Conservation (phyloP, 2,329 filamentous ascomycete genomes). For the Aspergillus neoniger region DNA sequence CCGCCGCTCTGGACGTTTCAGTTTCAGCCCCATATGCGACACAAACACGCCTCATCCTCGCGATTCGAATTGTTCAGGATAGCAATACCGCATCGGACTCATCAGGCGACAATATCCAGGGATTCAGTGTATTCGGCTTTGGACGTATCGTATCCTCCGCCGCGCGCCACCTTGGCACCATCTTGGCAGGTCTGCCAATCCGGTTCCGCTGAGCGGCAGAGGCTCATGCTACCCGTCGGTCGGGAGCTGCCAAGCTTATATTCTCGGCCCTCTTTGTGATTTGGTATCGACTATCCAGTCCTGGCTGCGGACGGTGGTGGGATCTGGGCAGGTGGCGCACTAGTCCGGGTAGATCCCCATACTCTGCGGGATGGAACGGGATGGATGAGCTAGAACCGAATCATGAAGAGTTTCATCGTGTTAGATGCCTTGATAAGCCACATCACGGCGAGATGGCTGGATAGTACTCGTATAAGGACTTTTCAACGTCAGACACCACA, state of each 20-base stretch:
- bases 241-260: slow-evolving; percentile 12
- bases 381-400: not conserved
- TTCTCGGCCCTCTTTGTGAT: not conserved
- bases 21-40: slow-evolving; percentile 2
- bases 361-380: not conserved
- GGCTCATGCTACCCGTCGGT: slow-evolving; percentile 11
- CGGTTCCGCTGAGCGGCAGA: slow-evolving; percentile 9
- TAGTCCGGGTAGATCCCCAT: slow-evolving; percentile 1
- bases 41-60: slow-evolving; percentile 1
- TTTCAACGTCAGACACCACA: too few relatives aligned
- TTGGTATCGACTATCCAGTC: not conserved
- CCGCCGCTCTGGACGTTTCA: slow-evolving; percentile 14
- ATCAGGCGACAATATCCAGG: slow-evolving; percentile 9
- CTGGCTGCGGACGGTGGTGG: not conserved
- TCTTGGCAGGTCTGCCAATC: slow-evolving; percentile 9
- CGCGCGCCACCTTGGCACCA: slow-evolving; percentile 12
- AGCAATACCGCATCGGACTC: not conserved
- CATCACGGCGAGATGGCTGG: not conserved
- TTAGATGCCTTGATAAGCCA: not conserved
- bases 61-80: not conserved
- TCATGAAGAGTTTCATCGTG: not conserved
- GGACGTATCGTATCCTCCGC: slow-evolving; percentile 17
- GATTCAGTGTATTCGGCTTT: slow-evolving; percentile 6
- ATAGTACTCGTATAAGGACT: not conserved
- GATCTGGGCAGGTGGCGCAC: slow-evolving; percentile 1